phyloP scores from a whole-genome alignment of 371 early-diverging fungal species.

The Rhizomucor pusillus region DNA sequence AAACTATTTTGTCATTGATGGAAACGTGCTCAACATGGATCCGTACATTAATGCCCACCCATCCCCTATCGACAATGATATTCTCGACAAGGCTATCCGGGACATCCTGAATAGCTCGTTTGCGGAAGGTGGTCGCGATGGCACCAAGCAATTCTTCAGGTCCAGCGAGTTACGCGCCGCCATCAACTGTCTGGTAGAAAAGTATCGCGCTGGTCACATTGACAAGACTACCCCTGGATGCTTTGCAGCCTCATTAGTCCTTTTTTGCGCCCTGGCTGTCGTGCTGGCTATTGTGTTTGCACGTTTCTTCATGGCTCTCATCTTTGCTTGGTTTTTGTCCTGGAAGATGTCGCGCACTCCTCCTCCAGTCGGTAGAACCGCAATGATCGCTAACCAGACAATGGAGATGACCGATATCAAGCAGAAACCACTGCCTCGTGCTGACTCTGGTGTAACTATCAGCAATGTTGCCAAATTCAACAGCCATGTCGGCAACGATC shows the following conservation, averaged over 20 bases:
- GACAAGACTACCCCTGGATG: slow-evolving; percentile 84
- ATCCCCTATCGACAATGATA: slow-evolving; percentile 32
- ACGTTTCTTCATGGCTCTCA: slow-evolving; percentile 81
- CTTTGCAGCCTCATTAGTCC: slow-evolving; percentile 75
- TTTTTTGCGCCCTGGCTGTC: slow-evolving; percentile 63
- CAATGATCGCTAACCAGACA: slow-evolving; percentile 5
- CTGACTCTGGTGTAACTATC: slow-evolving; percentile 14
- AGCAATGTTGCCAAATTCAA: slow-evolving; percentile 3
- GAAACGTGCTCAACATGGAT: slow-evolving; percentile 63
- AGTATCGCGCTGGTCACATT: slow-evolving; percentile 76
- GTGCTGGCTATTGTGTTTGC: slow-evolving; percentile 68
- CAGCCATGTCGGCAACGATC: slow-evolving; percentile 39
- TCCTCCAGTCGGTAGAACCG: slow-evolving; percentile 4
- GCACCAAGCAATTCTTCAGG: slow-evolving; percentile 63
- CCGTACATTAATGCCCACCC: slow-evolving; percentile 50
- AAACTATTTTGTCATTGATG: slow-evolving; percentile 66
- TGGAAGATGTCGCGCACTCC: slow-evolving; percentile 61
- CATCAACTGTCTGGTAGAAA: slow-evolving; percentile 57
- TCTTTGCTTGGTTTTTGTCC: slow-evolving; percentile 82
- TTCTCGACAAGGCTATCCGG: slow-evolving; percentile 56
- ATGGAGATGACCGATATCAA: slow-evolving; percentile 35
- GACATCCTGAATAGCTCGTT: slow-evolving; percentile 26
- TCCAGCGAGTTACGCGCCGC: slow-evolving; percentile 44
- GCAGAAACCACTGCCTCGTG: slow-evolving; percentile 7
- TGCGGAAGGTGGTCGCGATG: slow-evolving; percentile 58